Conservation (phyloP, 768 basidiomycete species). For the Russula abietina region DNA sequence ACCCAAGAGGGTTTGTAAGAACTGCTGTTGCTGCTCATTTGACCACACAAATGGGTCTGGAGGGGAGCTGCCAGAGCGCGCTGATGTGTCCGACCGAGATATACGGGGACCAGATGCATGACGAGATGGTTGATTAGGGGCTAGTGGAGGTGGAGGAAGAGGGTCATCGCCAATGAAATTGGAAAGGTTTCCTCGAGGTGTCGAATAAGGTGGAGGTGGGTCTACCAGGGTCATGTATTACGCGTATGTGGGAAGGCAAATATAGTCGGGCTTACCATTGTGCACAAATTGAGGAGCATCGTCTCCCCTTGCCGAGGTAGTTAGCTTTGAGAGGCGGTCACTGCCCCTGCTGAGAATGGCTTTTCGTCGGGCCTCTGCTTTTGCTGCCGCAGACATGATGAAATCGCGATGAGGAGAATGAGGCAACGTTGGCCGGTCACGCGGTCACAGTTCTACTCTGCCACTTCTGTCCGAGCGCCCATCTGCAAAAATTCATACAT, state of each 20-base stretch:
- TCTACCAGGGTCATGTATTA: slow-evolving; percentile 27
- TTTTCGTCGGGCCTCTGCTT: slow-evolving; percentile 71
- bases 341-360: slow-evolving; percentile 67
- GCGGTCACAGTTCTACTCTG: slow-evolving; percentile 1
- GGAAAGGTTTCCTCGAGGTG: slow-evolving; percentile 28
- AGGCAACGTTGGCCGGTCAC: not conserved
- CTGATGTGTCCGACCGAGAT: slow-evolving; percentile 23
- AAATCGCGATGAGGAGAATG: not conserved
- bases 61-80: slow-evolving; percentile 26
- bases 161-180: slow-evolving; percentile 38
- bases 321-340: slow-evolving; percentile 74
- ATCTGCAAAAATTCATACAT: slow-evolving; percentile 26
- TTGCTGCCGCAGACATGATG: slow-evolving; percentile 45
- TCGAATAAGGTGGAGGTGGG: slow-evolving; percentile 36
- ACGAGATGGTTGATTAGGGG: slow-evolving; percentile 27
- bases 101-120: slow-evolving; percentile 28
- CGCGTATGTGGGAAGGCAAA: not conserved
- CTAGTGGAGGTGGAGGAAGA: slow-evolving; percentile 31
- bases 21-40: slow-evolving; percentile 60
- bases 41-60: slow-evolving; percentile 60
- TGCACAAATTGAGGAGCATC: slow-evolving; percentile 53
- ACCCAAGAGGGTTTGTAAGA: slow-evolving; percentile 59
- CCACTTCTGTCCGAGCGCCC: not conserved
- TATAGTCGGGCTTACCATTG: slow-evolving; percentile 38
- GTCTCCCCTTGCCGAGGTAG: slow-evolving; percentile 66